Conservation (phyloP, 2,329 filamentous ascomycete genomes). For the Aphanocladium album region DNA sequence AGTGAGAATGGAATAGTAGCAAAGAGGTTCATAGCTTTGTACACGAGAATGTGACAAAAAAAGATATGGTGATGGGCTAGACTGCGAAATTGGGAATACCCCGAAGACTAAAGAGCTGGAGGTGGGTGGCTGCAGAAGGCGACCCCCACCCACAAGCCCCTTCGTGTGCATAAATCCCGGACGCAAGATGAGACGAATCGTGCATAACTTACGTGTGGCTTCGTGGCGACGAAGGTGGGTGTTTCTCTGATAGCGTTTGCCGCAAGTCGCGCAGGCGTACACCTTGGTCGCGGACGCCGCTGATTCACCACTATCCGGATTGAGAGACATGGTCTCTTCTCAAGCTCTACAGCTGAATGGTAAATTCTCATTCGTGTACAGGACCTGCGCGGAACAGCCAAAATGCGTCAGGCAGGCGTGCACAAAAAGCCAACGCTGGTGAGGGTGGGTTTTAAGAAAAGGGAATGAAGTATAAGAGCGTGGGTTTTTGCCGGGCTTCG, state of each 20-base stretch:
- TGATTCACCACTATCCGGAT: not conserved
- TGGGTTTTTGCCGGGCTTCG: not conserved
- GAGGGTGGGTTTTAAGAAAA: constrained; percentile 3
- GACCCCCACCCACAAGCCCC: not conserved
- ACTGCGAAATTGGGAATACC: not conserved
- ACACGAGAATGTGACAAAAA: not conserved
- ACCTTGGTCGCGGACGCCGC: not conserved
- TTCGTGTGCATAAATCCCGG: not conserved
- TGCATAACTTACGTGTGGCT: constrained; percentile 20
- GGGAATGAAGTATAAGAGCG: constrained; percentile 1
- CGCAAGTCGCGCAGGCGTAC: constrained; percentile 19
- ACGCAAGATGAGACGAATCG: not conserved
- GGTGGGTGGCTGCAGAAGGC: not conserved
- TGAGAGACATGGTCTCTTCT: not conserved
- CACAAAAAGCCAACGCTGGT: not conserved
- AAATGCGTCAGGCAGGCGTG: not conserved
- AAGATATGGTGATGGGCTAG: not conserved
- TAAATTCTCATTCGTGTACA: not conserved
- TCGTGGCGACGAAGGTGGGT: constrained; percentile 24
- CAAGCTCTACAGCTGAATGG: not conserved
- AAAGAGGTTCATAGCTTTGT: not conserved
- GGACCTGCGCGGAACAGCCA: not conserved
- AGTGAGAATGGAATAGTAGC: not conserved
- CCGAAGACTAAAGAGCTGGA: not conserved
- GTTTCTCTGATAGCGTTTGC: constrained; percentile 23